Evolutionary conservation across 1,139 yeast species (phyloP).

Genomic region (Geotrichum candidum): DNA sequence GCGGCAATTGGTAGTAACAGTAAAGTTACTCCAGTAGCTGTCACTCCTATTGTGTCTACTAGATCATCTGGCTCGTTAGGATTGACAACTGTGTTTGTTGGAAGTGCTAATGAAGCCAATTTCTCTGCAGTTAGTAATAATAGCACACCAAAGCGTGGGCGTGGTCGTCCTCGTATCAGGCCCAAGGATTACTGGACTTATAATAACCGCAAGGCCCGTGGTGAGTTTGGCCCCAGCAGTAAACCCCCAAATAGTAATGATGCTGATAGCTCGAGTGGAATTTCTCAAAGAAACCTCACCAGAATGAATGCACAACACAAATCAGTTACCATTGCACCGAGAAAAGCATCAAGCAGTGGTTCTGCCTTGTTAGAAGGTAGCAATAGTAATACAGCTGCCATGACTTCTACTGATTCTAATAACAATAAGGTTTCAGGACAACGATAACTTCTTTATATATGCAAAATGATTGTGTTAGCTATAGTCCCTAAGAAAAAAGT

Average conservation of each 20-base stretch:
- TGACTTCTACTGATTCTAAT: background rate
- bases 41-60: background rate
- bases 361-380: background rate
- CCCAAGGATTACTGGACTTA: slow-evolving; percentile 12
- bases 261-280: background rate
- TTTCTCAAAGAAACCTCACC: background rate
- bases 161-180: slow-evolving; percentile 12
- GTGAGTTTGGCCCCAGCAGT: slow-evolving; percentile 7
- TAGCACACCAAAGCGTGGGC: slow-evolving; percentile 2
- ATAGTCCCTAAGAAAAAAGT: background rate
- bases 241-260: background rate
- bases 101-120: background rate
- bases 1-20: slow-evolving; percentile 8
- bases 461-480: background rate
- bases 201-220: slow-evolving; percentile 8
- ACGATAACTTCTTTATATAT: background rate
- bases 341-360: background rate
- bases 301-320: background rate
- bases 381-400: background rate
- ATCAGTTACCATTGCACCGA: background rate
- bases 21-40: background rate
- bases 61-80: background rate
- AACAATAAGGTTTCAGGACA: background rate
- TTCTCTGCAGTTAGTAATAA: background rate
- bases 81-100: background rate